Conservation (phyloP, 2,329 filamentous ascomycete genomes). For the Mycocentrospora acerina region DNA sequence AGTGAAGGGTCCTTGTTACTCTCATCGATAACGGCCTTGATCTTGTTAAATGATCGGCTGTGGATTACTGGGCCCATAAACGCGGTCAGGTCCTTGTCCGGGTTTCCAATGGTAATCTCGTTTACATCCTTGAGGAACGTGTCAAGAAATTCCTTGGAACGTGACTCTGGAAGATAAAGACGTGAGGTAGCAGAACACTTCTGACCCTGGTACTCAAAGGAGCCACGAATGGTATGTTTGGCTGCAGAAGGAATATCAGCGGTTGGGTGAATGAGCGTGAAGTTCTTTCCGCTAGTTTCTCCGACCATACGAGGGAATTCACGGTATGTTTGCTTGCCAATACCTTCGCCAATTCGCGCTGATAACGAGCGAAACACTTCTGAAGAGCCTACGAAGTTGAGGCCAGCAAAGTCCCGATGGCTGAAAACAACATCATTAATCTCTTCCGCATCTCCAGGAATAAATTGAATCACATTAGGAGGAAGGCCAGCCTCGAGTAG, state of each 20-base stretch:
- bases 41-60: conserved; percentile 76
- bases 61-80: conserved; percentile 91
- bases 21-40: conserved; percentile 72
- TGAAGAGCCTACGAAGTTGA: conserved; percentile 94
- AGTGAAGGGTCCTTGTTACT: conserved; percentile 76
- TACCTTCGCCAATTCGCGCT: conserved; percentile 78
- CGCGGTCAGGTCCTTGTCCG: conserved; percentile 71
- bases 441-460: conserved; percentile 83
- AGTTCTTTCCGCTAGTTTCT: conserved; percentile 93
- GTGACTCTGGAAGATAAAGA: conserved; percentile 73
- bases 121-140: conserved; percentile 68
- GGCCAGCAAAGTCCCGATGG: conserved; percentile 80
- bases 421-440: conserved; percentile 76
- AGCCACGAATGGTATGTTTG: conserved; percentile 79
- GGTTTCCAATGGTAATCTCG: conserved; percentile 69
- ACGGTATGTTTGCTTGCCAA: conserved; percentile 78
- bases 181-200: conserved; percentile 87
- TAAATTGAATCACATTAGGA: conserved; percentile 86
- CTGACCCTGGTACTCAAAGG: conserved; percentile 89
- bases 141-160: conserved; percentile 71
- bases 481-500: conserved; percentile 89
- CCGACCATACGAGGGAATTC: conserved; percentile 87
- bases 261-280: conserved; percentile 76
- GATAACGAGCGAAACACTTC: conserved; percentile 87
- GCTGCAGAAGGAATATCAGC: conserved; percentile 79